Conservation (phyloP, 1,284 basidiomycete species). For the Laetiporus sulphureus region DNA sequence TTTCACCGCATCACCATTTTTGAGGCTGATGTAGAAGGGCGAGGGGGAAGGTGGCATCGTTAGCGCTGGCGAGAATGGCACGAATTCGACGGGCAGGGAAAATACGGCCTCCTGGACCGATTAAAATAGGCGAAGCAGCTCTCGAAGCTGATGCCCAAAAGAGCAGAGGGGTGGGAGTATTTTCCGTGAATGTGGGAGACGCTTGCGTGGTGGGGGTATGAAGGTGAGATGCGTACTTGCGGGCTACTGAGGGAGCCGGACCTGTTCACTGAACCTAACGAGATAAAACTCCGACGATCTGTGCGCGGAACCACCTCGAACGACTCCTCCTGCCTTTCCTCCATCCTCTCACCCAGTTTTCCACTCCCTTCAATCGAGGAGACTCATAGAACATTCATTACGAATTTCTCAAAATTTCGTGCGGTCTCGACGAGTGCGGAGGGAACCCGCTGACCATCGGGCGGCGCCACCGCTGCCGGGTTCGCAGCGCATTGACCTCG, state of each 20-base stretch:
- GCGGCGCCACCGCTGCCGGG: too few relatives aligned
- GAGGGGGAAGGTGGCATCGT: constrained; percentile 18
- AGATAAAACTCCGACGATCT: constrained; percentile 22
- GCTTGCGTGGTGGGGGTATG: constrained; percentile 17
- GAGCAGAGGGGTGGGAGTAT: constrained; percentile 5
- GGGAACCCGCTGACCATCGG: too few relatives aligned
- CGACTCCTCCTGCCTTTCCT: background rate
- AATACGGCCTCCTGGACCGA: background rate
- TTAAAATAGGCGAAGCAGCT: constrained; percentile 4
- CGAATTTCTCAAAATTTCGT: too few relatives aligned
- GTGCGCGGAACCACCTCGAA: constrained; percentile 18
- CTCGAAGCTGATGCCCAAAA: background rate
- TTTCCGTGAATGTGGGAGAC: constrained; percentile 9
- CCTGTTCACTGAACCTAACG: constrained; percentile 20
- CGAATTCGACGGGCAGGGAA: constrained; percentile 6
- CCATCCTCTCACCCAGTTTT: background rate
- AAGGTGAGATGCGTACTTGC: constrained; percentile 14
- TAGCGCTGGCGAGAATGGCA: constrained; percentile 10
- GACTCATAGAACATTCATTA: too few relatives aligned
- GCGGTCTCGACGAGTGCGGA: too few relatives aligned
- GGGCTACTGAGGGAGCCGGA: constrained; percentile 13
- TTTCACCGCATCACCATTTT: constrained; percentile 76
- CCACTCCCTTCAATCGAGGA: background rate
- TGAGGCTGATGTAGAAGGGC: constrained; percentile 39
- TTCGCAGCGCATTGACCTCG: too few relatives aligned